phyloP scores from a whole-genome alignment of 148 eudicot species.

The Drosera capensis region DNA sequence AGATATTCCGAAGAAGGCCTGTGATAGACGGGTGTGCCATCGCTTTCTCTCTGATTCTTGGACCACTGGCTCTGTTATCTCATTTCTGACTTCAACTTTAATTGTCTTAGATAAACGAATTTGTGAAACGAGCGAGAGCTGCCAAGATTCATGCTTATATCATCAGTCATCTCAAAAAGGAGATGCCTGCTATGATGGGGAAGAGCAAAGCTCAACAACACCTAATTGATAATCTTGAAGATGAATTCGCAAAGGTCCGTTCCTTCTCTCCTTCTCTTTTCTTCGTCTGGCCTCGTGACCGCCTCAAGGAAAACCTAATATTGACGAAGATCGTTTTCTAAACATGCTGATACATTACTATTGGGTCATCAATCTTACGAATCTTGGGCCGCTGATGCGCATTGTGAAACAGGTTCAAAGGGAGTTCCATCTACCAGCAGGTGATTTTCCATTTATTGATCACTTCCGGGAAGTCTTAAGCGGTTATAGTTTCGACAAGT shows the following conservation, averaged over 20 bases:
- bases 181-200: slow-evolving; percentile 89
- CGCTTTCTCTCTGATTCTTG: background rate
- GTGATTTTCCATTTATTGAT: slow-evolving; percentile 77
- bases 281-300: too few species aligned
- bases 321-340: slow-evolving; percentile 69
- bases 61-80: slow-evolving; percentile 1
- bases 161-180: slow-evolving; percentile 78
- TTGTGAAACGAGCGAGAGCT: slow-evolving; percentile 87
- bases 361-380: slow-evolving; percentile 27
- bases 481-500: slow-evolving; percentile 63
- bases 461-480: slow-evolving; percentile 58
- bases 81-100: background rate
- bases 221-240: slow-evolving; percentile 72
- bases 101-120: slow-evolving; percentile 63
- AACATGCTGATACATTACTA: slow-evolving; percentile 53
- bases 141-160: slow-evolving; percentile 89
- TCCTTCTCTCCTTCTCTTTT: background rate
- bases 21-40: slow-evolving; percentile 66
- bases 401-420: slow-evolving; percentile 44
- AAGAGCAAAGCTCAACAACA: slow-evolving; percentile 74
- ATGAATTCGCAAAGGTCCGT: slow-evolving; percentile 56
- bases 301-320: slow-evolving; percentile 67
- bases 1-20: slow-evolving; percentile 92
- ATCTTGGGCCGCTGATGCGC: background rate
- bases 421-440: slow-evolving; percentile 70